A percentile compares a stretch with the other conserved stretches of the same genome.
Evolutionary conservation across 306 rosid species (phyloP).

Genomic region (Cucurbita argyrosperma): DNA sequence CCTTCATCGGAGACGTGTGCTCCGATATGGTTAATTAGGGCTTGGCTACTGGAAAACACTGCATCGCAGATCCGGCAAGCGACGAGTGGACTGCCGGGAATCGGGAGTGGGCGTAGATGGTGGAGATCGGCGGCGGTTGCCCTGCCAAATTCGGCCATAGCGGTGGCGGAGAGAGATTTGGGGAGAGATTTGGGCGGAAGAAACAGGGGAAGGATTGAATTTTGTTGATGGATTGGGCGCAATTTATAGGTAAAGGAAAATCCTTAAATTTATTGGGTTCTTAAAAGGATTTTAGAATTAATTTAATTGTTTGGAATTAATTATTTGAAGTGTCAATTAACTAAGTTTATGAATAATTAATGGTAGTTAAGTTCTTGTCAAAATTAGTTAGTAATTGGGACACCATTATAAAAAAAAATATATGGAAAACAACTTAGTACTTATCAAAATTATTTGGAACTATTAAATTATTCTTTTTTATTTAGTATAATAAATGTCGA

Average conservation of each 20-base stretch:
- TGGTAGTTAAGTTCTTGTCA: slow-evolving; percentile 11
- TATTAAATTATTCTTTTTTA: not conserved
- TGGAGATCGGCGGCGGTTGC: not conserved
- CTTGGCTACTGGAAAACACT: slow-evolving; percentile 20
- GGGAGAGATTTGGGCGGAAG: too few relatives aligned
- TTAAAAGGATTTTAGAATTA: not conserved
- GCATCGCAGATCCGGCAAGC: slow-evolving; percentile 41
- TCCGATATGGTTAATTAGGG: slow-evolving; percentile 39
- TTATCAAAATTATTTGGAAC: not conserved
- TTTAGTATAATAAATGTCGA: too few relatives aligned
- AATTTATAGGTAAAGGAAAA: not conserved
- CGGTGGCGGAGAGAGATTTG: not conserved
- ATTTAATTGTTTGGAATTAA: not conserved
- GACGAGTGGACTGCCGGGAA: not conserved
- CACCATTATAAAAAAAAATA: not conserved
- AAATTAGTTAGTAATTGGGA: not conserved
- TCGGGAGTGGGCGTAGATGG: not conserved
- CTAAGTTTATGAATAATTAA: slow-evolving; percentile 13
- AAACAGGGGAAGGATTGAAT: not conserved
- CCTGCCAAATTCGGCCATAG: not conserved
- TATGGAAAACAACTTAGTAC: not conserved
- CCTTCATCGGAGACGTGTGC: slow-evolving; percentile 35
- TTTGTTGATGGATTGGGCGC: not conserved
- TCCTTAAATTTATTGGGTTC: not conserved
- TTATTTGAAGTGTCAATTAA: not conserved